Conservation (phyloP, 2,329 filamentous ascomycete species). For the Nigrograna mackinnonii region DNA sequence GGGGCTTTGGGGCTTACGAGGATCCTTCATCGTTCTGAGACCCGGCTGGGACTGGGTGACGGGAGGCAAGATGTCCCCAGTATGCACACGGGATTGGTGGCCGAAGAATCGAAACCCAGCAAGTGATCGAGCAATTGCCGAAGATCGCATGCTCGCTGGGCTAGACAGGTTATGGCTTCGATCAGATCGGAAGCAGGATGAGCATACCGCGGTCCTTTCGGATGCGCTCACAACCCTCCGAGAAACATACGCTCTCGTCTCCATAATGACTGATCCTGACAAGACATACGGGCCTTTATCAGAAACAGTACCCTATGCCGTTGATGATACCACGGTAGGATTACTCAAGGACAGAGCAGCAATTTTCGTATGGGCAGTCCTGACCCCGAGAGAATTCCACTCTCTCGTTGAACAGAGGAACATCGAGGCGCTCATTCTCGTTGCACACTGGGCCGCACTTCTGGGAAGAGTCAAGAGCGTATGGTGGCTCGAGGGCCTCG, state of each 20-base stretch:
- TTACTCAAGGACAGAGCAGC: constrained; percentile 34
- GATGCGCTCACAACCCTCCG: constrained; percentile 29
- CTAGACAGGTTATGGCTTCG: constrained; percentile 31
- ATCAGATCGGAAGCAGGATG: constrained; percentile 10
- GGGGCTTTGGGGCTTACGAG: constrained; percentile 33
- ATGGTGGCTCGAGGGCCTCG: constrained; percentile 40
- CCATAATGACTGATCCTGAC: constrained; percentile 28
- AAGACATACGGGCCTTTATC: constrained; percentile 22
- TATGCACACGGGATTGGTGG: constrained; percentile 38
- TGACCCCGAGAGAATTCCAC: constrained; percentile 32
- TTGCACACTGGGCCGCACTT: constrained; percentile 43
- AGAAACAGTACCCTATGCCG: constrained; percentile 28
- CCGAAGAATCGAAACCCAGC: constrained; percentile 23
- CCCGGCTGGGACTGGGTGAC: constrained; percentile 34
- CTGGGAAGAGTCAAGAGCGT: constrained; percentile 34
- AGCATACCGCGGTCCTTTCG: constrained; percentile 17
- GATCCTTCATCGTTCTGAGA: constrained; percentile 31
- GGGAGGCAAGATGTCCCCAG: constrained; percentile 26
- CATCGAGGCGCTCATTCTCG: constrained; percentile 36
- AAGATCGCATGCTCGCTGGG: constrained; percentile 27
- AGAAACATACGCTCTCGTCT: constrained; percentile 33
- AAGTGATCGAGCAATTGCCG: constrained; percentile 24
- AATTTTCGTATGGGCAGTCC: constrained; percentile 35
- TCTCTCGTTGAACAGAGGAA: constrained; percentile 32
- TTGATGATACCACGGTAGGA: constrained; percentile 29